phyloP scores from a whole-genome alignment of 73 alveolate genomes.

The Effrenium voratum region DNA sequence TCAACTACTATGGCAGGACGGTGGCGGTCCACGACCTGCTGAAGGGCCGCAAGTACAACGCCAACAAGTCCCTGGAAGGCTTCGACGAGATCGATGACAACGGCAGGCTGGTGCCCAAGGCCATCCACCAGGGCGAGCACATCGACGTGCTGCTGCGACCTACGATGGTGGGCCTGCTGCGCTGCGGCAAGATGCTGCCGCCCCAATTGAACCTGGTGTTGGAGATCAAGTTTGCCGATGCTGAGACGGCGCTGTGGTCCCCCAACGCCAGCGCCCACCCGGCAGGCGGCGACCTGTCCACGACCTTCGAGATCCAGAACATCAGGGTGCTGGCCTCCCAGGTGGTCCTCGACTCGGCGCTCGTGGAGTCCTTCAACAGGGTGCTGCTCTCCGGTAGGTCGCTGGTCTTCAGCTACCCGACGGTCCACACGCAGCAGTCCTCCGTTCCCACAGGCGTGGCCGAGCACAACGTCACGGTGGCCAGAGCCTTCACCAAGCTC shows the following conservation, averaged over 20 bases:
- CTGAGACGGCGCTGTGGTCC: background rate
- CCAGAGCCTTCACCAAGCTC: too few species aligned
- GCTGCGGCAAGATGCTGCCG: background rate
- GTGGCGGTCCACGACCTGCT: background rate
- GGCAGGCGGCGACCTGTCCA: too few species aligned
- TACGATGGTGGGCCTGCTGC: background rate
- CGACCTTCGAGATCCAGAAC: too few species aligned
- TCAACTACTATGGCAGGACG: background rate
- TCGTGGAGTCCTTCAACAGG: too few species aligned
- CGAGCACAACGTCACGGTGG: too few species aligned
- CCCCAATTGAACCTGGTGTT: background rate
- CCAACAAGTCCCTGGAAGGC: background rate
- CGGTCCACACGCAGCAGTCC: too few species aligned
- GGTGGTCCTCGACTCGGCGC: too few species aligned
- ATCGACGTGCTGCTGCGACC: background rate
- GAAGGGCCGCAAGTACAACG: background rate
- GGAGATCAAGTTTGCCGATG: background rate
- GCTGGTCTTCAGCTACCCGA: too few species aligned
- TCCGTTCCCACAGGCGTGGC: too few species aligned
- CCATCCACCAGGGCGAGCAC: background rate
- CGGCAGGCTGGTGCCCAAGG: background rate
- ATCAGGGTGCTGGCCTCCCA: too few species aligned
- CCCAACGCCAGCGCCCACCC: background rate
- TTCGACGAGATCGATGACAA: background rate
- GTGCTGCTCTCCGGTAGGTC: too few species aligned